These are phyloP conservation scores for Hyaloperonospora brassicae DNA, from an alignment of 352 stramenopile genomes.

Conservation along the genomic window DNA sequence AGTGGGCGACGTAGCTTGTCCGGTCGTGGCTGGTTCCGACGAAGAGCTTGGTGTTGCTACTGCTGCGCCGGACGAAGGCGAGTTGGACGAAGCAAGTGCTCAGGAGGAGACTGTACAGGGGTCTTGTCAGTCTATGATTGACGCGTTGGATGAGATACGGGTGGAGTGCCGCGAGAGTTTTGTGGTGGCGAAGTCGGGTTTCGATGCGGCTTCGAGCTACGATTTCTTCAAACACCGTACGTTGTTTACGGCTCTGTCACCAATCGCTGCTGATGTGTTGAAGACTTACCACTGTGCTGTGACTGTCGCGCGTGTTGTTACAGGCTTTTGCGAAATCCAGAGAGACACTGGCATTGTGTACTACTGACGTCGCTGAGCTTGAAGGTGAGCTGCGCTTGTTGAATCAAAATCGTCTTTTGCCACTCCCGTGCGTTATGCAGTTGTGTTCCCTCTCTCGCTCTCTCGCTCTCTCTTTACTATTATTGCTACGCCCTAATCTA, in stretches of 20 bases:
- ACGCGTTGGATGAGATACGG: constrained; percentile 36
- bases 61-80: not conserved
- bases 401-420: constrained; percentile 22
- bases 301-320: not conserved
- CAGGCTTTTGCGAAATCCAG: constrained; percentile 29
- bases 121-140: constrained; percentile 40
- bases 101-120: constrained; percentile 27
- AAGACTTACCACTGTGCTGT: not conserved
- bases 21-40: constrained; percentile 24
- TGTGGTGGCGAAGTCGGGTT: constrained; percentile 34
- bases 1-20: constrained; percentile 50
- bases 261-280: not conserved
- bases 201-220: constrained; percentile 47
- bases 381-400: constrained; percentile 8
- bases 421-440: not conserved
- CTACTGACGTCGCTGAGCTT: constrained; percentile 15
- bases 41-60: constrained; percentile 7
- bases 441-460: too few species aligned
- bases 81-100: constrained; percentile 6
- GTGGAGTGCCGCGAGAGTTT: constrained; percentile 43
- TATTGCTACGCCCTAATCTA: constrained; percentile 5
- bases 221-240: constrained; percentile 68
- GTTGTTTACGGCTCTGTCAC: constrained; percentile 16
- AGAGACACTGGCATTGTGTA: constrained; percentile 22
- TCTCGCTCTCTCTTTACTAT: constrained; percentile 6